phyloP scores from a whole-genome alignment of 192 early-diverging fungal species.

The Lunasporangiospora selenospora region DNA sequence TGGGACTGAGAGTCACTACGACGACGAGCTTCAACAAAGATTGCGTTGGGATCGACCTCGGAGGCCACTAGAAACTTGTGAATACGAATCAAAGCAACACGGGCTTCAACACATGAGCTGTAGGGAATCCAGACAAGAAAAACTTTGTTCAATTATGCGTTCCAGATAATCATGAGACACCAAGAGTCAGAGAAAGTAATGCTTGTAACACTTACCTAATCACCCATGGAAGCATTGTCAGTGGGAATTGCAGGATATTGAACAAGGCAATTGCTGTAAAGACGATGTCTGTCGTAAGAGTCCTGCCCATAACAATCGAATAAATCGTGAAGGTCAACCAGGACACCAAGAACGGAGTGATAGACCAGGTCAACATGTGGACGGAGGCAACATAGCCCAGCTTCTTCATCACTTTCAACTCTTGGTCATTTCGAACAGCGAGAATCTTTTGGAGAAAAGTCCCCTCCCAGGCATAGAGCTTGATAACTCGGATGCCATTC shows the following conservation, averaged over 20 bases:
- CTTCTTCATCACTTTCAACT: constrained; percentile 53
- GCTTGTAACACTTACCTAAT: too few relatives aligned
- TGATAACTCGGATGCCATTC: constrained; percentile 66
- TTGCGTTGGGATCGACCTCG: constrained; percentile 60
- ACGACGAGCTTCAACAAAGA: constrained; percentile 42
- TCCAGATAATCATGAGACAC: too few relatives aligned
- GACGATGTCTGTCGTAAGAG: constrained; percentile 38
- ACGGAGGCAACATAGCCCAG: constrained; percentile 68
- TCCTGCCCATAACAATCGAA: constrained; percentile 21
- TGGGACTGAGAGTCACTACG: constrained; percentile 12
- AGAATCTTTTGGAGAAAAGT: constrained; percentile 55
- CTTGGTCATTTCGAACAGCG: constrained; percentile 54
- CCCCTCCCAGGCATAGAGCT: constrained; percentile 63
- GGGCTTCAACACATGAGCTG: constrained; percentile 31
- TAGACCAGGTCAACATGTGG: constrained; percentile 71
- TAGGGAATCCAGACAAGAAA: too few relatives aligned
- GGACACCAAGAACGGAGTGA: constrained; percentile 45
- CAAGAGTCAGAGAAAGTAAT: too few relatives aligned
- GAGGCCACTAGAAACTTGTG: constrained; percentile 52
- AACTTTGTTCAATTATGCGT: too few relatives aligned
- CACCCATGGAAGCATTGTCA: constrained; percentile 53
- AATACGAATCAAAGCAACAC: constrained; percentile 44
- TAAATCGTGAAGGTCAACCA: constrained; percentile 41
- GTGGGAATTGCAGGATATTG: constrained; percentile 52
- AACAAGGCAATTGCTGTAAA: constrained; percentile 58